Percentiles rank a stretch among this genome's conserved stretches.
These are phyloP conservation scores for Acacia crassicarpa DNA, from an alignment of 306 rosid genomes.

Conservation along the genomic window DNA sequence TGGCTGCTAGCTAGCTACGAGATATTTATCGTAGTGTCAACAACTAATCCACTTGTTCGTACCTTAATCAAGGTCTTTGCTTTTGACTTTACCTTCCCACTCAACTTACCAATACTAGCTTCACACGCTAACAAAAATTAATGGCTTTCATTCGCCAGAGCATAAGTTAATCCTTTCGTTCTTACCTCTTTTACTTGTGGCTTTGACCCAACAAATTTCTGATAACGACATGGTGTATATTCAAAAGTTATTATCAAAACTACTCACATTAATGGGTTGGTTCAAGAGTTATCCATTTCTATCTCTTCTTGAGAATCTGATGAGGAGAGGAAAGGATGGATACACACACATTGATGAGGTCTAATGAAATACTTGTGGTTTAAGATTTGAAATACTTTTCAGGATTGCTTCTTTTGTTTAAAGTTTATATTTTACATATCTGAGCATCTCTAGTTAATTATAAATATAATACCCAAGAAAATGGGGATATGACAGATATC, in stretches of 20 bases:
- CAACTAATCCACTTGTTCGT: slow-evolving; percentile 17
- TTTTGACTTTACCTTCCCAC: background rate
- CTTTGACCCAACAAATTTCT: slow-evolving; percentile 22
- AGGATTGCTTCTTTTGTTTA: background rate
- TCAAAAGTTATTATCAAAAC: background rate
- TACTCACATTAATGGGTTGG: slow-evolving; percentile 10
- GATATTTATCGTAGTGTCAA: slow-evolving; percentile 26
- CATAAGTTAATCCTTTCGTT: background rate
- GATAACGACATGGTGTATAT: background rate
- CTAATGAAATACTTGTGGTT: background rate
- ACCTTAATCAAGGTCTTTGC: background rate
- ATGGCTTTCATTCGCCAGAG: background rate
- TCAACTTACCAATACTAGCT: background rate
- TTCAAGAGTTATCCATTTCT: slow-evolving; percentile 14
- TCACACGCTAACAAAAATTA: background rate
- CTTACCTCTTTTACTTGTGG: background rate
- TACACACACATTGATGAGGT: too few species aligned
- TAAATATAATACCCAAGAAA: background rate
- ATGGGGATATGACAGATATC: background rate
- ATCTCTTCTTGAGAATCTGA: background rate
- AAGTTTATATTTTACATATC: background rate
- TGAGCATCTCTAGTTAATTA: background rate
- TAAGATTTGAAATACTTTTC: background rate
- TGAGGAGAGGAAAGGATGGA: too few species aligned
- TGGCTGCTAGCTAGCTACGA: slow-evolving; percentile 32